Conservation (phyloP, 2,329 filamentous ascomycete species). For the Botrytis paeoniae region DNA sequence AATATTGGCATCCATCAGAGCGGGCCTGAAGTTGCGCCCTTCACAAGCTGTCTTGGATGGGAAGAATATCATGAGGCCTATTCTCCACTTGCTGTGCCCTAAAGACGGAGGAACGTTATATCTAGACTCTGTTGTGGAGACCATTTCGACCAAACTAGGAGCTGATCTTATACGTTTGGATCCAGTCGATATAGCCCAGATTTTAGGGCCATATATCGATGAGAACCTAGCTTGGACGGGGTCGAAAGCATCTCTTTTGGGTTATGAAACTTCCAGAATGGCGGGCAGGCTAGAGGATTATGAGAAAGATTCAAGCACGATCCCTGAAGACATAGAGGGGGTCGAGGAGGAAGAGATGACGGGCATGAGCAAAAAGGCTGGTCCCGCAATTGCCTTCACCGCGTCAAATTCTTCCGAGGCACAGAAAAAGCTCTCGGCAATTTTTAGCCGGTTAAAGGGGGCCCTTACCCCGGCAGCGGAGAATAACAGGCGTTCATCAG, state of each 20-base stretch:
- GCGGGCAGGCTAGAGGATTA: conserved; percentile 52
- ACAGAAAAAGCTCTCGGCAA: conserved; percentile 11
- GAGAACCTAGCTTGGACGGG: conserved; percentile 50
- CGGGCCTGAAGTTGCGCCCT: conserved; percentile 47
- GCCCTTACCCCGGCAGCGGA: not conserved
- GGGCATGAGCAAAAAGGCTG: not conserved
- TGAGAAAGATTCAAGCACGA: conserved; percentile 44
- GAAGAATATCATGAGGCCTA: conserved; percentile 46
- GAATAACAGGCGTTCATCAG: conserved; percentile 4
- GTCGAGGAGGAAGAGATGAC: conserved; percentile 37
- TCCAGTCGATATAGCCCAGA: conserved; percentile 65
- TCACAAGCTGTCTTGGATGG: conserved; percentile 20
- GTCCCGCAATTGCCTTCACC: conserved; percentile 8
- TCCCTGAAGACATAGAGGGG: conserved; percentile 45
- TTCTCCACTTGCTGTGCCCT: conserved; percentile 59
- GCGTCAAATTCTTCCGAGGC: conserved; percentile 9
- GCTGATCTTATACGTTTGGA: conserved; percentile 68
- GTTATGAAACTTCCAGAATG: conserved; percentile 54
- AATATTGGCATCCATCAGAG: conserved; percentile 48
- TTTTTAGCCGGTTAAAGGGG: conserved; percentile 11
- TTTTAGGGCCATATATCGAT: conserved; percentile 68
- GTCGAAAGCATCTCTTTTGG: conserved; percentile 52
- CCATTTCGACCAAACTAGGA: conserved; percentile 57
- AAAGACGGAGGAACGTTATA: conserved; percentile 52
- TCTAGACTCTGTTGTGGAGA: conserved; percentile 60